A percentile compares a stretch with the other conserved stretches of the same genome.
Evolutionary conservation across 441 rosid genomes (phyloP).

Genomic region (Sinapis alba): DNA sequence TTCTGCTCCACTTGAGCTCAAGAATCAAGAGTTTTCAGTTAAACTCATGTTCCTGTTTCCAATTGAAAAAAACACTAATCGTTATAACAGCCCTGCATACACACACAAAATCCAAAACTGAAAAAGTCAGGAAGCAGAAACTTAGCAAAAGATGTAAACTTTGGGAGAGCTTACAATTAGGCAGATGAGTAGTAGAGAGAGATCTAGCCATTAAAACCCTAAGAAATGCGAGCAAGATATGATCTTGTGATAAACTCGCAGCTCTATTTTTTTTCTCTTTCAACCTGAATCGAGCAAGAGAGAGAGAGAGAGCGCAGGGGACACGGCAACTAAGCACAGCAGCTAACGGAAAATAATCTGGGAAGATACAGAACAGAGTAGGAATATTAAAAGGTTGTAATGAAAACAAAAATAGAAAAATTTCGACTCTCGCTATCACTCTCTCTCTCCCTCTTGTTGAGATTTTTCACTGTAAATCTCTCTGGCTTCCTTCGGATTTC

Average conservation of each 20-base stretch:
- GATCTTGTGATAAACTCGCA: not conserved
- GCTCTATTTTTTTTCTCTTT: not conserved
- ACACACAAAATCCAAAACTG: not conserved
- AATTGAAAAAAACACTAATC: constrained; percentile 23
- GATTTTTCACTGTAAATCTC: constrained; percentile 32
- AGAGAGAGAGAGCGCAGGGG: constrained; percentile 11
- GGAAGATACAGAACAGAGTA: constrained; percentile 25
- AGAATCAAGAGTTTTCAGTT: not conserved
- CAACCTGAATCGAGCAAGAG: constrained; percentile 25
- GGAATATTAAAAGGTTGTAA: constrained; percentile 20
- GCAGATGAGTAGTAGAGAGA: constrained; percentile 13
- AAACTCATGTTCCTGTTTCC: constrained; percentile 20
- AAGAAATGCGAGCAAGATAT: not conserved
- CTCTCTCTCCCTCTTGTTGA: not conserved
- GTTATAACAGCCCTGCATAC: constrained; percentile 36
- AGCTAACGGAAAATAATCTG: constrained; percentile 8
- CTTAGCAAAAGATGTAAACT: not conserved
- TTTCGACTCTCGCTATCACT: constrained; percentile 7
- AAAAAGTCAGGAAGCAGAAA: not conserved
- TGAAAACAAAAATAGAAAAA: constrained; percentile 12
- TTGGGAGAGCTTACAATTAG: constrained; percentile 21
- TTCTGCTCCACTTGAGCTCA: not conserved
- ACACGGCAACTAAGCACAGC: constrained; percentile 36
- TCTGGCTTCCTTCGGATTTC: constrained; percentile 22
- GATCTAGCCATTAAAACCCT: constrained; percentile 29